Evolutionary conservation across 106 monocot genomes (phyloP).

Genomic region (Alisma plantagoaquatica): DNA sequence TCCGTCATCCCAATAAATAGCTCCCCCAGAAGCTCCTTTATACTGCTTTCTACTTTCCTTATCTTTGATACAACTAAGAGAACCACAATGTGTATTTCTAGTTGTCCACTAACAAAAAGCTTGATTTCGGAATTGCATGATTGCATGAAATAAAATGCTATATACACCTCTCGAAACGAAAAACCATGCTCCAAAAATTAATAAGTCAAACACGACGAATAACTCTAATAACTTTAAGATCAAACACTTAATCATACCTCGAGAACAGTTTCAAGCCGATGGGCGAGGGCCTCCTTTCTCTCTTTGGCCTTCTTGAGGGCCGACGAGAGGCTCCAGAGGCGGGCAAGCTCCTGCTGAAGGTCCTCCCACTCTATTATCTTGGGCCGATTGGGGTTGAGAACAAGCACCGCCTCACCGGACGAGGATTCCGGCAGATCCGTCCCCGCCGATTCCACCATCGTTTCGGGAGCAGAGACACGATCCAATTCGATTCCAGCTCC

Average conservation of each 20-base stretch:
- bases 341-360: conserved; percentile 78
- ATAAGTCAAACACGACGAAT: neutral
- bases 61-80: too few species aligned
- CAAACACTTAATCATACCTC: conserved; percentile 38
- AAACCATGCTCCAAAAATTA: neutral
- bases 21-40: too few species aligned
- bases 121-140: too few species aligned
- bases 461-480: too few species aligned
- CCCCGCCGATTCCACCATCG: neutral
- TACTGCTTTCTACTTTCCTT: too few species aligned
- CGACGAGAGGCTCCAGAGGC: conserved; percentile 67
- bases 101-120: too few species aligned
- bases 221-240: neutral
- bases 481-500: too few species aligned
- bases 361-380: conserved; percentile 80
- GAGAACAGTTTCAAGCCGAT: conserved; percentile 30
- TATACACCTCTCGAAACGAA: neutral
- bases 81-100: too few species aligned
- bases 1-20: too few species aligned
- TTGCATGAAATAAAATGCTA: conserved; percentile 1
- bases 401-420: conserved; percentile 6
- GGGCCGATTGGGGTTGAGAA: conserved; percentile 21
- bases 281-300: conserved; percentile 45
- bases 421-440: neutral
- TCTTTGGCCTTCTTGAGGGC: conserved; percentile 49